A percentile compares a stretch with the other conserved stretches of the same genome.
These are phyloP conservation scores for Coffea canephora DNA, from an alignment of 257 asterid species.

Conservation along the genomic window DNA sequence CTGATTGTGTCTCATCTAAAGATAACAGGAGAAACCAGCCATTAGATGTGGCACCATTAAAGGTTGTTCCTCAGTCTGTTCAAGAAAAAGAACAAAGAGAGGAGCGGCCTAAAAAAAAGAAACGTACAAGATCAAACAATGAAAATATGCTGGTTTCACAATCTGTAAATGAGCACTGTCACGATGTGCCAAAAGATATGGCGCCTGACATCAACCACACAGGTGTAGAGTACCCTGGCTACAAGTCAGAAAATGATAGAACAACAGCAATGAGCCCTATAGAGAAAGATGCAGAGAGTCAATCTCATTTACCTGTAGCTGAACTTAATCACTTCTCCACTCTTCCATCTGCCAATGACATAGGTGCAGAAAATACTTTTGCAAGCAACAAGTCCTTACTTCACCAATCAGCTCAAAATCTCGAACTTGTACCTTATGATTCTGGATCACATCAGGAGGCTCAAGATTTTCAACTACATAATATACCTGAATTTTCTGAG, in stretches of 20 bases:
- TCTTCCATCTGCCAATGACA: slow-evolving; percentile 33
- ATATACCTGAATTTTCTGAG: slow-evolving; percentile 24
- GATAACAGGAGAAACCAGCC: slow-evolving; percentile 41
- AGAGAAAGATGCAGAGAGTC: slow-evolving; percentile 27
- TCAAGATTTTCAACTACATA: slow-evolving; percentile 27
- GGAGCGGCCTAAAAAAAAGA: slow-evolving; percentile 34
- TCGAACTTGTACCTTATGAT: slow-evolving; percentile 31
- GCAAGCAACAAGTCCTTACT: slow-evolving; percentile 26
- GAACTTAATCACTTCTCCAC: slow-evolving; percentile 31
- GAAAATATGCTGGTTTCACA: slow-evolving; percentile 26
- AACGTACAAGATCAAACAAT: slow-evolving; percentile 30
- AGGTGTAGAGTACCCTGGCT: slow-evolving; percentile 18
- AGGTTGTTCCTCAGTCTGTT: slow-evolving; percentile 22
- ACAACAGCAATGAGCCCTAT: slow-evolving; percentile 22
- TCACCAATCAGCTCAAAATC: slow-evolving; percentile 29
- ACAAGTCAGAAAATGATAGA: slow-evolving; percentile 24
- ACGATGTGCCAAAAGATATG: slow-evolving; percentile 28
- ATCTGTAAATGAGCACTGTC: slow-evolving; percentile 32
- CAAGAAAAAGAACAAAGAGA: slow-evolving; percentile 31
- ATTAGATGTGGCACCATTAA: slow-evolving; percentile 15
- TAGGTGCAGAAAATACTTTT: slow-evolving; percentile 12
- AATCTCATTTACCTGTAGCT: slow-evolving; percentile 29
- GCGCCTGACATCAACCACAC: slow-evolving; percentile 35
- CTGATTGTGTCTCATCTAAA: slow-evolving; percentile 60
- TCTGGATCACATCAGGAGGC: slow-evolving; percentile 22